Conservation (phyloP, 163 green algal genomes). For the Botryococcus braunii region DNA sequence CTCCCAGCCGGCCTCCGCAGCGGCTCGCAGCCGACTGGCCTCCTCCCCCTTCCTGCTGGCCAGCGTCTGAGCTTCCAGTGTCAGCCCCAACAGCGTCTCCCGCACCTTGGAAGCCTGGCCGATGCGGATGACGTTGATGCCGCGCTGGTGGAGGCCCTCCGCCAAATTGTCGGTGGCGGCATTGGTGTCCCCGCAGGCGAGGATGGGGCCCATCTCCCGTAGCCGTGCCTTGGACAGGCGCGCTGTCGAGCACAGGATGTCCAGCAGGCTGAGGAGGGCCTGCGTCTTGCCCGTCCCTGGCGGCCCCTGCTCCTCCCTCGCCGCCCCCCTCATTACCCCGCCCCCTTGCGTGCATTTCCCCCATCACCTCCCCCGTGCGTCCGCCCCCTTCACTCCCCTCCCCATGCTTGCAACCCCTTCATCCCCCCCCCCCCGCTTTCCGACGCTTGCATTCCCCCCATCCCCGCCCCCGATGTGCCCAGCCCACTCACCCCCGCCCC, state of each 20-base stretch:
- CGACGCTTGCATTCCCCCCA: no score
- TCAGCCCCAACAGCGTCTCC: not conserved
- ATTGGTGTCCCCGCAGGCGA: slow-evolving; percentile 82
- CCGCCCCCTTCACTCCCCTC: no score
- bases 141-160: slow-evolving; percentile 41
- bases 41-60: not conserved
- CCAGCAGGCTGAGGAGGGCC: slow-evolving; percentile 72
- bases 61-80: not conserved
- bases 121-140: slow-evolving; percentile 57
- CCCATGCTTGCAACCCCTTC: no score
- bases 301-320: slow-evolving; percentile 53
- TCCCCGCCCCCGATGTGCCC: no score
- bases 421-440: no score
- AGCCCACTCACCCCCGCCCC: no score
- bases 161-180: slow-evolving; percentile 91
- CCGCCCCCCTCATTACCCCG: no score
- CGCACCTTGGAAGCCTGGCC: slow-evolving; percentile 62
- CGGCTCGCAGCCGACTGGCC: no score
- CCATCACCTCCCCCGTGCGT: no score
- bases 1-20: no score
- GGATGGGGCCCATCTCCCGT: slow-evolving; percentile 42
- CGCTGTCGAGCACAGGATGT: slow-evolving; percentile 44
- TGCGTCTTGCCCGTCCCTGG: slow-evolving; percentile 86
- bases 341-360: no score
- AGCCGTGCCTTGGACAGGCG: not conserved